Conservation (phyloP, 1,284 basidiomycete species). For the Mycosarcoma mackinlayi region DNA sequence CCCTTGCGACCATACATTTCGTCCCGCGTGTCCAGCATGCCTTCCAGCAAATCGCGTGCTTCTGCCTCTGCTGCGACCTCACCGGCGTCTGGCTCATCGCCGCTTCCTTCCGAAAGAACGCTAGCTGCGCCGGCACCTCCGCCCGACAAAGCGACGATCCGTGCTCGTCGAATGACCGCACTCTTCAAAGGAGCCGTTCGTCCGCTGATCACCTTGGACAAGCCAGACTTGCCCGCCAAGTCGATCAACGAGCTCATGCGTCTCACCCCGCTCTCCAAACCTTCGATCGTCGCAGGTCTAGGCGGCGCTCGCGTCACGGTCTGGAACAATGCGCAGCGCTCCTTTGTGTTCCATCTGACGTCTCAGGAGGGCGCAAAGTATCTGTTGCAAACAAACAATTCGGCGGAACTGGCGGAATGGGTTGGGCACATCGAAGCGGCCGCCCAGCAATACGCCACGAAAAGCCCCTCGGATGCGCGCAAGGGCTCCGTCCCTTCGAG, state of each 20-base stretch:
- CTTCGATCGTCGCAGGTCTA: slow-evolving; percentile 47
- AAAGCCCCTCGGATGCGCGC: slow-evolving; percentile 12
- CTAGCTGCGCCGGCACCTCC: slow-evolving; percentile 23
- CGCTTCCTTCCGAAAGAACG: slow-evolving; percentile 10
- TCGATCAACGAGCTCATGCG: slow-evolving; percentile 49
- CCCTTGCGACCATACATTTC: slow-evolving; percentile 34
- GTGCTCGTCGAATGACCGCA: slow-evolving; percentile 62
- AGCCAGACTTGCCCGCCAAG: slow-evolving; percentile 38
- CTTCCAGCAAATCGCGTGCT: slow-evolving; percentile 12
- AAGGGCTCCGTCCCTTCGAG: slow-evolving; percentile 15
- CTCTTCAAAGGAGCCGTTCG: slow-evolving; percentile 63
- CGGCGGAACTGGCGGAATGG: slow-evolving; percentile 59
- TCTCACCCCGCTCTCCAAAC: slow-evolving; percentile 54
- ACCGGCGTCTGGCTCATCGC: slow-evolving; percentile 10
- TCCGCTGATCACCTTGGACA: slow-evolving; percentile 53
- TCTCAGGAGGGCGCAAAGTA: slow-evolving; percentile 58
- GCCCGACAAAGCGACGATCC: slow-evolving; percentile 47
- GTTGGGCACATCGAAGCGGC: slow-evolving; percentile 48
- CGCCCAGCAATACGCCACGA: slow-evolving; percentile 37
- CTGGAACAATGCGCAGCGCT: slow-evolving; percentile 63
- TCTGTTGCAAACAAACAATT: slow-evolving; percentile 60
- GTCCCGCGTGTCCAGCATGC: slow-evolving; percentile 47
- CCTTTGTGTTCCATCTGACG: slow-evolving; percentile 62
- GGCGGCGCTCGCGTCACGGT: slow-evolving; percentile 55
- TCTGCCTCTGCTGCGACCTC: slow-evolving; percentile 12